A percentile compares a stretch with the other conserved stretches of the same genome.
Evolutionary conservation across 495 filamentous ascomycete genomes (phyloP).

Genomic region (Xanthoparmelia taractica): DNA sequence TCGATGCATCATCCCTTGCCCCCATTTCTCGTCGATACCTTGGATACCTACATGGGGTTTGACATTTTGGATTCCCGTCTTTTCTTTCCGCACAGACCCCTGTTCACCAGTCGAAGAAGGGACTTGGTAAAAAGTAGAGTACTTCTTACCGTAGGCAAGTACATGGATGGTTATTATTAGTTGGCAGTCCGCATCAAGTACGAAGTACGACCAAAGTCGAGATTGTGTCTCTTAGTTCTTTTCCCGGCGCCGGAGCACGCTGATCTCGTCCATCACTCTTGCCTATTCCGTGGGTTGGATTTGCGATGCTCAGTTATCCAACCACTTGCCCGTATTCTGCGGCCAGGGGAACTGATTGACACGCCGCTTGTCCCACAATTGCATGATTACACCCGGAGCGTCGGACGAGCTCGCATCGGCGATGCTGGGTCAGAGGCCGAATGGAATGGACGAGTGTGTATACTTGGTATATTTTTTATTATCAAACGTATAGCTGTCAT

Average conservation of each 20-base stretch:
- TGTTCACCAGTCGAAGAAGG: not conserved
- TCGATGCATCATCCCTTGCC: conserved; percentile 1
- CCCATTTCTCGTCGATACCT: not conserved
- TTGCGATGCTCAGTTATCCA: not conserved
- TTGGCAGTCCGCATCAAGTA: too few species aligned
- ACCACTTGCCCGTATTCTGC: not conserved
- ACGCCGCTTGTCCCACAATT: not conserved
- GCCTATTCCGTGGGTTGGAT: not conserved
- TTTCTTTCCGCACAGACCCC: conserved; percentile 1
- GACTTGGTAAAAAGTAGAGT: too few species aligned
- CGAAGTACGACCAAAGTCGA: too few species aligned
- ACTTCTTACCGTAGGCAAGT: too few species aligned
- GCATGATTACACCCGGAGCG: not conserved
- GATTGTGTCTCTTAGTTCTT: not conserved
- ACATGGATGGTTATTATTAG: too few species aligned
- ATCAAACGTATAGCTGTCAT: not conserved
- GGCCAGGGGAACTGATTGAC: not conserved
- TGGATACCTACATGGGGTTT: not conserved
- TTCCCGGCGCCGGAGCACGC: not conserved
- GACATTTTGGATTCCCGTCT: too few species aligned
- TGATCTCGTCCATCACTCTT: not conserved
- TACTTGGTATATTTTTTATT: too few species aligned
- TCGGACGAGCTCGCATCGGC: conserved; percentile 5
- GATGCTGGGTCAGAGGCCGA: not conserved
- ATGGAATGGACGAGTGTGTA: not conserved